Evolutionary conservation across 306 rosid genomes (phyloP), one percentile per base, ranked within the genome.

Genomic region (Cucumis melo): DNA sequence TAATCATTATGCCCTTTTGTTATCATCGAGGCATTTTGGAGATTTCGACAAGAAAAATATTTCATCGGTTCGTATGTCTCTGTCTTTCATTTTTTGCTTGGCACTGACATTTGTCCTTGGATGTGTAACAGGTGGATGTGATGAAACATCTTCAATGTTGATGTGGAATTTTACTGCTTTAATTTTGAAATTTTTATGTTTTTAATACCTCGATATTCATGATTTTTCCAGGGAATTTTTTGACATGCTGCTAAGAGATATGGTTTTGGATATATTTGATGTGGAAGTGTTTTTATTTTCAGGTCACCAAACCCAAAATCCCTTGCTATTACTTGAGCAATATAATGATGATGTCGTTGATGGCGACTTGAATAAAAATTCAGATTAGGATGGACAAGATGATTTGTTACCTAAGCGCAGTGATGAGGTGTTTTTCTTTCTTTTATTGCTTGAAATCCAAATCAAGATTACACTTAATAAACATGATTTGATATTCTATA

Each of bases 11-110:
- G 80, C 77, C 81, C 83, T 84, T 87, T 73, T 89, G 89, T 85
- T 88, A 81, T 89, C 91, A 57, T 80, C 92, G 80, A 86, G 86
- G 92, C 86, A 71, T 87, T 85, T 85, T 83, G 80, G 84, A 90
- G 93, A 85, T 87, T 86, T 87, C 93, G 85, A 79, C 96, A n/a
- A 87, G 89, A 86, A 77, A 76, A 81, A 55, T 74, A 84, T 71
- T 71, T 77, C 85, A 86, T 86, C 86, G 98, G 99, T 95, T 95
- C 97, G 96, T 92, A 92, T 89, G 86, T 87, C 84, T 86, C 93
- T 92, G 87, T 88, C 98, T 95, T 92, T 87, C 41, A 72, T 72
- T 72, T n/a, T 86, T 88, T 87, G 84, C 77, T 83, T 83, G 82
- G 68, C 74, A 82, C 99, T 95, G 89, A 95, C 88, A 2, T 77